Percentiles rank a stretch among this genome's conserved stretches.
Evolutionary conservation across 2,329 filamentous ascomycete genomes (phyloP).

Genomic region (Eutypa lata): DNA sequence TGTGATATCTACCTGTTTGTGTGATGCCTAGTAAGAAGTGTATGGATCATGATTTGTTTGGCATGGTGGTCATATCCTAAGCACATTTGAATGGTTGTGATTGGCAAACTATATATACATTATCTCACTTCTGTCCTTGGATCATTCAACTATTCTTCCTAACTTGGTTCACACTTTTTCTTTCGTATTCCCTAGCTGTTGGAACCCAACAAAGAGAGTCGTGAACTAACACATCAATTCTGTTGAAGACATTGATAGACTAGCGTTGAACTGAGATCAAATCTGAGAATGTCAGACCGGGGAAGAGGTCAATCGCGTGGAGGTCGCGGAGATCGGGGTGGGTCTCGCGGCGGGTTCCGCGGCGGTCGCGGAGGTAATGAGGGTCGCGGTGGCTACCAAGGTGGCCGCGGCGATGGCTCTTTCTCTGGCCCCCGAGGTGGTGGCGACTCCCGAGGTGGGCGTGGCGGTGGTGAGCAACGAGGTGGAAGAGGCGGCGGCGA

Average conservation of each 20-base stretch:
- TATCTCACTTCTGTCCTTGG: too few species aligned
- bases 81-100: too few species aligned
- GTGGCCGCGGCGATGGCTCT: slow-evolving; percentile 9
- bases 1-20: background rate
- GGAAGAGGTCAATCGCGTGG: background rate
- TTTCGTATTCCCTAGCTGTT: background rate
- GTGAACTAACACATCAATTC: background rate
- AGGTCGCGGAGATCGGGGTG: slow-evolving; percentile 6
- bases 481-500: slow-evolving; percentile 16
- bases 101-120: too few species aligned
- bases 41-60: background rate
- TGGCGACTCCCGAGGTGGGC: slow-evolving; percentile 9
- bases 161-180: too few species aligned
- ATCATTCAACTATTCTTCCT: too few species aligned
- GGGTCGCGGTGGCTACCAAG: slow-evolving; percentile 9
- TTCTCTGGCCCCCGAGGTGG: slow-evolving; percentile 19
- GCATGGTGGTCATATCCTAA: background rate
- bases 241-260: too few species aligned
- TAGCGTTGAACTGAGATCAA: too few species aligned
- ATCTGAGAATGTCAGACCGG: background rate
- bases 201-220: background rate
- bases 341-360: background rate
- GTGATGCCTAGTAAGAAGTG: background rate
- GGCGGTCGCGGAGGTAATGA: slow-evolving; percentile 4
- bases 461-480: slow-evolving; percentile 4